These are phyloP conservation scores for Cercophora sp. DNA, from an alignment of 495 filamentous ascomycete species.

Conservation along the genomic window DNA sequence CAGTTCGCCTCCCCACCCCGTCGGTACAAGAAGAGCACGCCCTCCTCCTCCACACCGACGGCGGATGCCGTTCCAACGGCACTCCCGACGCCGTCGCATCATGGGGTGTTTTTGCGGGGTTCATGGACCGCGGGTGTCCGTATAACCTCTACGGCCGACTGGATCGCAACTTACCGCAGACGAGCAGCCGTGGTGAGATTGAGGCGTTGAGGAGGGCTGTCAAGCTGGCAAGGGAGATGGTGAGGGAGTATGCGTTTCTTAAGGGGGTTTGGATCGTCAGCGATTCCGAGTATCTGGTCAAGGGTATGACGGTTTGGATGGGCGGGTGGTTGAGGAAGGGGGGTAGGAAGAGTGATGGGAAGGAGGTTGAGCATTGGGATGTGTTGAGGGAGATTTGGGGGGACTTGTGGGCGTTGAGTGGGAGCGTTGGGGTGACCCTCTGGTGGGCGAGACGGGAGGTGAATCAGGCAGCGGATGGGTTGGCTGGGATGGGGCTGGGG, in stretches of 20 bases:
- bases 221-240: not conserved
- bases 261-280: not conserved
- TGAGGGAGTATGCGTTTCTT: too few species aligned
- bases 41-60: too few species aligned
- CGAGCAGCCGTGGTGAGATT: not conserved
- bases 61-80: not conserved
- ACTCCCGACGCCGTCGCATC: not conserved
- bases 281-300: not conserved
- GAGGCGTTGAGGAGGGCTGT: not conserved
- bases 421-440: too few species aligned
- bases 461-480: too few species aligned
- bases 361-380: not conserved
- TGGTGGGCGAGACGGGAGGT: too few species aligned
- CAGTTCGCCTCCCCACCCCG: too few species aligned
- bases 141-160: not conserved
- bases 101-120: not conserved
- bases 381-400: not conserved
- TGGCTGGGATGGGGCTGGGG: too few species aligned
- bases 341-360: not conserved
- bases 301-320: not conserved
- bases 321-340: not conserved
- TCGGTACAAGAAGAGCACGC: too few species aligned
- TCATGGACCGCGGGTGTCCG: not conserved
- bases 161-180: not conserved
- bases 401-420: not conserved